Evolutionary conservation across 768 basidiomycete species (phyloP).

Genomic region (Royoungia palumana): DNA sequence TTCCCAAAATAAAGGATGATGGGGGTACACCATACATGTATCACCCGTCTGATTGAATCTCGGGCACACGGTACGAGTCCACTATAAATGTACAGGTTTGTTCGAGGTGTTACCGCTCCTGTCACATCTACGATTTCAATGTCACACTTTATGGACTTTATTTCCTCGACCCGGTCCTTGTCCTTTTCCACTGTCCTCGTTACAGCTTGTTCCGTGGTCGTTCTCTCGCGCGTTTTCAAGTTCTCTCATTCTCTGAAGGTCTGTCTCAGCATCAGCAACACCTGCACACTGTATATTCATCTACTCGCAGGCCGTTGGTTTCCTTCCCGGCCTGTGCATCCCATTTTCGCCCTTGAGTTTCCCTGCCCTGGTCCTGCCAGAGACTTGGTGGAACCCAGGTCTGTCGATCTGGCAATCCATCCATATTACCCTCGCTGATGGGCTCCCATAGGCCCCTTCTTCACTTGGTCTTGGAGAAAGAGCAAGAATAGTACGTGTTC

Average conservation of each 20-base stretch:
- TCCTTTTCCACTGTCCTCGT: too few species aligned
- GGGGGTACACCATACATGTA: too few species aligned
- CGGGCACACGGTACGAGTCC: too few species aligned
- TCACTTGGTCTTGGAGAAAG: constrained; percentile 25
- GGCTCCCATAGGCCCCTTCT: constrained; percentile 8
- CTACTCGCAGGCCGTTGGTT: constrained; percentile 12
- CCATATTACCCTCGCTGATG: too few species aligned
- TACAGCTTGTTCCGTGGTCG: too few species aligned
- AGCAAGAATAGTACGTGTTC: constrained; percentile 9
- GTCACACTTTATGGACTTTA: too few species aligned
- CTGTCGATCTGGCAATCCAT: neutral
- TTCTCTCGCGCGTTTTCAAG: constrained; percentile 3
- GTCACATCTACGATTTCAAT: too few species aligned
- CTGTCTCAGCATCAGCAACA: neutral
- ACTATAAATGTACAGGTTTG: too few species aligned
- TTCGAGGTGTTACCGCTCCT: too few species aligned
- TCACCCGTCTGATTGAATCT: too few species aligned
- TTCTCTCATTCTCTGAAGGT: constrained; percentile 14
- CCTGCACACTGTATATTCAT: neutral
- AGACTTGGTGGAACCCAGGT: constrained; percentile 21
- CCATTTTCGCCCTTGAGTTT: constrained; percentile 16
- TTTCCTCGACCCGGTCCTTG: too few species aligned
- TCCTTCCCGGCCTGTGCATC: constrained; percentile 17
- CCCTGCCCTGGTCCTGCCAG: constrained; percentile 9
- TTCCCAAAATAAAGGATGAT: too few species aligned